Evolutionary conservation across 805 yeast species (phyloP).

Genomic region (Yarrowia deformans): DNA sequence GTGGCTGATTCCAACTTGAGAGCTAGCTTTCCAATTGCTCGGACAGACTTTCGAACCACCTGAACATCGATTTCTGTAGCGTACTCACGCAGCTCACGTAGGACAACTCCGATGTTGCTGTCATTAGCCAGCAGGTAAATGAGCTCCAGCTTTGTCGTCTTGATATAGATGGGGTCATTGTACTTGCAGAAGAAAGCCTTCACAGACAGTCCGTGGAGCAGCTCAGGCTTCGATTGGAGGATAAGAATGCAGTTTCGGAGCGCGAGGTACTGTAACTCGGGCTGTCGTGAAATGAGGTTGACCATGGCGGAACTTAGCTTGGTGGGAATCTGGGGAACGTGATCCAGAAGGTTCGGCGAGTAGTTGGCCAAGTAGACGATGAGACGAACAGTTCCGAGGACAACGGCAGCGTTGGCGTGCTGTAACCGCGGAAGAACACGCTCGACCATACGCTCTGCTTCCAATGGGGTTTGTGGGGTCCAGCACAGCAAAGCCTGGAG

Average conservation of each 20-base stretch:
- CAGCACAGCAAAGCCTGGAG: constrained; percentile 69
- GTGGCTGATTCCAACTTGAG: constrained; percentile 73
- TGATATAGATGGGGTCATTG: constrained; percentile 86
- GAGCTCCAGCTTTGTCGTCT: constrained; percentile 88
- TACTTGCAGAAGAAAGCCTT: constrained; percentile 80
- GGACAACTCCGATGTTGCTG: constrained; percentile 63
- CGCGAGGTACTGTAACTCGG: constrained; percentile 84
- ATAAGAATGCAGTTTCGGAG: constrained; percentile 80
- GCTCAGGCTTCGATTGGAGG: constrained; percentile 67
- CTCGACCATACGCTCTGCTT: constrained; percentile 72
- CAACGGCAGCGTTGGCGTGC: constrained; percentile 83
- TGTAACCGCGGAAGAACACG: constrained; percentile 72
- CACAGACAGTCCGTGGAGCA: constrained; percentile 67
- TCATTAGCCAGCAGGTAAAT: constrained; percentile 79
- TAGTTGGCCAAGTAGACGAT: constrained; percentile 78
- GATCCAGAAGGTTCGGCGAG: constrained; percentile 52
- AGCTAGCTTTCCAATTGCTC: constrained; percentile 90
- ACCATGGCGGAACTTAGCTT: constrained; percentile 73
- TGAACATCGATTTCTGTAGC: constrained; percentile 86
- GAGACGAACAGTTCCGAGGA: constrained; percentile 74
- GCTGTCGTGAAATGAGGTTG: constrained; percentile 72
- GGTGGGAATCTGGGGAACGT: constrained; percentile 50
- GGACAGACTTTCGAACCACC: constrained; percentile 84
- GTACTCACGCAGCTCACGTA: constrained; percentile 81
- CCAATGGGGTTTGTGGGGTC: constrained; percentile 73